Conservation (phyloP, 2,329 filamentous ascomycete genomes). For the Akanthomyces muscarius region DNA sequence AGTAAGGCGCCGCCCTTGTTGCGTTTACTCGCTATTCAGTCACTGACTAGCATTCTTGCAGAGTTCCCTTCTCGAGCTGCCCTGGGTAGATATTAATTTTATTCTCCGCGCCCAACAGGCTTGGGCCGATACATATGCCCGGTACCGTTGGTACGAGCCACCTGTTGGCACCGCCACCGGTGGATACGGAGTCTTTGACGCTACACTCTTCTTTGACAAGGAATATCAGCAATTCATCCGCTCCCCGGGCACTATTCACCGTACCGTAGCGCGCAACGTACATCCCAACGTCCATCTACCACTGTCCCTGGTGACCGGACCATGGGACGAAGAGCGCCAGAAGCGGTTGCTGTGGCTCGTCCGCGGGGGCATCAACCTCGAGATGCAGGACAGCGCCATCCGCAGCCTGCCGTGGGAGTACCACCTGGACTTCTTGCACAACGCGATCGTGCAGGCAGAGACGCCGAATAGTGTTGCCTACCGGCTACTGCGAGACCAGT, state of each 20-base stretch:
- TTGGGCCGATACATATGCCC: conserved; percentile 41
- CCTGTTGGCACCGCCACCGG: conserved; percentile 23
- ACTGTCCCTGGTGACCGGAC: conserved; percentile 36
- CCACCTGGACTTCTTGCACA: conserved; percentile 34
- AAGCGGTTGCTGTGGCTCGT: conserved; percentile 45
- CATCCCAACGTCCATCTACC: conserved; percentile 39
- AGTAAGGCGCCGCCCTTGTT: conserved; percentile 27
- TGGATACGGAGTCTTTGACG: conserved; percentile 29
- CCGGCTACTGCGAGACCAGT: conserved; percentile 30
- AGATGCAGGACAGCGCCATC: conserved; percentile 24
- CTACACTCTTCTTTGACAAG: not conserved
- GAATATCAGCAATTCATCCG: not conserved
- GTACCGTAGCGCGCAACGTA: conserved; percentile 28
- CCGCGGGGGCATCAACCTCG: conserved; percentile 34
- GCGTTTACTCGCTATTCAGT: not conserved
- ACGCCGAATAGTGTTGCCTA: conserved; percentile 28
- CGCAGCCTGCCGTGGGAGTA: conserved; percentile 36
- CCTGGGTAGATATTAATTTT: conserved; percentile 43
- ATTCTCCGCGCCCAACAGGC: conserved; percentile 46
- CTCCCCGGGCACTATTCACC: not conserved
- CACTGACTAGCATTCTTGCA: conserved; percentile 24
- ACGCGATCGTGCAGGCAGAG: conserved; percentile 30
- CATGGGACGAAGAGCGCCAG: conserved; percentile 37
- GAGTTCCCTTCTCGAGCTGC: conserved; percentile 41
- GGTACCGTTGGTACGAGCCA: conserved; percentile 30